These are phyloP conservation scores for Cladosporium cucumerinum DNA, from an alignment of 2,329 filamentous ascomycete species.

Conservation along the genomic window DNA sequence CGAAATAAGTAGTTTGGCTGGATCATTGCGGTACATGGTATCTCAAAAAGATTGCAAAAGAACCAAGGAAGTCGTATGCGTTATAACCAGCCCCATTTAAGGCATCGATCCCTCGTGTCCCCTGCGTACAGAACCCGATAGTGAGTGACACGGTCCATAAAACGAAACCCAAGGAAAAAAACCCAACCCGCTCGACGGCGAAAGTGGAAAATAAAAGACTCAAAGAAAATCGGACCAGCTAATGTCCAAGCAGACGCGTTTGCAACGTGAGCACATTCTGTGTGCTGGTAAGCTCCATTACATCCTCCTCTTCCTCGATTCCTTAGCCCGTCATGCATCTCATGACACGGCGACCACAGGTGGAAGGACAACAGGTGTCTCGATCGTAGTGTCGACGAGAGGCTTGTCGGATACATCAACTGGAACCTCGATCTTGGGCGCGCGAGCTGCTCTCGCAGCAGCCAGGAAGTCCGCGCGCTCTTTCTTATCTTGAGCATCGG, in stretches of 20 bases:
- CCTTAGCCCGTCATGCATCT: background rate
- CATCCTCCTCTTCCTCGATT: constrained; percentile 11
- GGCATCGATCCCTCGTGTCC: background rate
- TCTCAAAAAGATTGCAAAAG: background rate
- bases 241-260: background rate
- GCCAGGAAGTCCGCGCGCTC: constrained; percentile 37
- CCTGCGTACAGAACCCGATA: background rate
- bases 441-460: constrained; percentile 18
- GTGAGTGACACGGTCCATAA: background rate
- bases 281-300: background rate
- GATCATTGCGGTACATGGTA: constrained; percentile 14
- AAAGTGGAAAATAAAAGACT: background rate
- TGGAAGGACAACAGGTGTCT: background rate
- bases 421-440: background rate
- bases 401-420: background rate
- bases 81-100: background rate
- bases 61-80: background rate
- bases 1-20: too few relatives aligned
- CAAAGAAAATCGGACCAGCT: constrained; percentile 5
- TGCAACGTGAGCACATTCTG: background rate
- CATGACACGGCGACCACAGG: constrained; percentile 5
- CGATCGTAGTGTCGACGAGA: background rate
- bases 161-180: background rate
- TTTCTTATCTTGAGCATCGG: constrained; percentile 36
- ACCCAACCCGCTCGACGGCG: constrained; percentile 1